Conservation (phyloP, 495 filamentous ascomycete genomes). For the Aspergillus haitiensis region DNA sequence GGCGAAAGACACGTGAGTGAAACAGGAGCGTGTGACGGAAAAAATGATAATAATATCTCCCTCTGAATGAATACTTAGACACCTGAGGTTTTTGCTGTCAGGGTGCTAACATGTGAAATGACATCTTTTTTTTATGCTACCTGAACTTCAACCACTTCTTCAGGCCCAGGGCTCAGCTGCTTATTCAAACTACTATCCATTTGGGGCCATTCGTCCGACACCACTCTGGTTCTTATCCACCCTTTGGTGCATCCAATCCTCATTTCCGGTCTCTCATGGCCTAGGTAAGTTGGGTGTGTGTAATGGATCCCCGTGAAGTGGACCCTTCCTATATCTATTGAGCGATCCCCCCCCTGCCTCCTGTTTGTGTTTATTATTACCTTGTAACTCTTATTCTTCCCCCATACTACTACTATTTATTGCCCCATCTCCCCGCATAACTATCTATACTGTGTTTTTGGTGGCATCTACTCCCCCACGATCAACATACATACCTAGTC, state of each 20-base stretch:
- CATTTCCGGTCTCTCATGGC: background rate
- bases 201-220: background rate
- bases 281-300: background rate
- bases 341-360: conserved; percentile 13
- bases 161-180: background rate
- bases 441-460: conserved; percentile 13
- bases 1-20: conserved; percentile 8
- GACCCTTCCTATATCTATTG: conserved; percentile 23
- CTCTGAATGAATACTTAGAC: too few relatives aligned
- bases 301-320: background rate
- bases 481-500: background rate
- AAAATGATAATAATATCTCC: too few relatives aligned
- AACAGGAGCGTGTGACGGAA: too few relatives aligned
- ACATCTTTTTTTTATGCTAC: too few relatives aligned
- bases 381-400: conserved; percentile 3
- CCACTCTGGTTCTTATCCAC: background rate
- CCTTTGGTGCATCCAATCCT: background rate
- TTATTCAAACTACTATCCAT: background rate
- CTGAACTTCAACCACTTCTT: too few relatives aligned
- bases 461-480: background rate
- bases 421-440: conserved; percentile 8
- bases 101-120: too few relatives aligned
- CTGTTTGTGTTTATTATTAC: conserved; percentile 10
- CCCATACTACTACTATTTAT: background rate
- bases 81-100: too few relatives aligned